A percentile compares a stretch with the other conserved stretches of the same genome.
Evolutionary conservation across 2,329 filamentous ascomycete species (phyloP).

Genomic region (Fusarium napiforme): DNA sequence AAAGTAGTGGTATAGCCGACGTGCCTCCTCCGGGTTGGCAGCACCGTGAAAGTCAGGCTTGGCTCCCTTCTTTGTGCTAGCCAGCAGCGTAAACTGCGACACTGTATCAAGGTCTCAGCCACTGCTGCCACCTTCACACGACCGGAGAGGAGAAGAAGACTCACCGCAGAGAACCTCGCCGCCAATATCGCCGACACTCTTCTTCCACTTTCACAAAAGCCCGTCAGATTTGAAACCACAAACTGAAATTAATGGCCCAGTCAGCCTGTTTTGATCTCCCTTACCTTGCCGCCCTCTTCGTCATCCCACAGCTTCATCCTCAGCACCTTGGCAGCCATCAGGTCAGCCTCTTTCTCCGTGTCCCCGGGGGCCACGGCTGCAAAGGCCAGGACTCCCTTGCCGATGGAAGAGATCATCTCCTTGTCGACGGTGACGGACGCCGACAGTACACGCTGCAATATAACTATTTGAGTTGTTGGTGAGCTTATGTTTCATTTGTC

Average conservation of each 20-base stretch:
- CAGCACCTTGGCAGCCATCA: constrained; percentile 84
- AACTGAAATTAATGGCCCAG: background rate
- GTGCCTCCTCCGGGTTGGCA: constrained; percentile 80
- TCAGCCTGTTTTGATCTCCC: constrained; percentile 37
- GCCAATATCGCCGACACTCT: constrained; percentile 84
- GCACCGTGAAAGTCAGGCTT: constrained; percentile 96
- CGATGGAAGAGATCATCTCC: constrained; percentile 89
- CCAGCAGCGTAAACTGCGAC: constrained; percentile 95
- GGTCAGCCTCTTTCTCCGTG: constrained; percentile 86
- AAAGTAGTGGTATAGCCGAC: constrained; percentile 85
- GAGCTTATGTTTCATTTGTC: constrained; percentile 13
- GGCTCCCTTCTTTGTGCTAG: constrained; percentile 92
- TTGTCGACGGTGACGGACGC: constrained; percentile 96
- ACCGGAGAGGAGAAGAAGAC: background rate
- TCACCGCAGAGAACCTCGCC: constrained; percentile 95
- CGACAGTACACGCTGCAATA: constrained; percentile 92
- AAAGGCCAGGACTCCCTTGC: constrained; percentile 88
- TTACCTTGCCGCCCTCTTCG: constrained; percentile 73
- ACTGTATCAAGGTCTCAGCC: constrained; percentile 64
- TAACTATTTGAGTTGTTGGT: constrained; percentile 65
- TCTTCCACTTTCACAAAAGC: constrained; percentile 80
- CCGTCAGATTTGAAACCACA: constrained; percentile 18
- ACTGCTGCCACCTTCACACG: background rate
- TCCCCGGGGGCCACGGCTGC: constrained; percentile 92
- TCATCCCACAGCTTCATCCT: constrained; percentile 95